These are phyloP conservation scores for Takashimella koratensis DNA, from an alignment of 1,284 basidiomycete genomes.

Conservation along the genomic window DNA sequence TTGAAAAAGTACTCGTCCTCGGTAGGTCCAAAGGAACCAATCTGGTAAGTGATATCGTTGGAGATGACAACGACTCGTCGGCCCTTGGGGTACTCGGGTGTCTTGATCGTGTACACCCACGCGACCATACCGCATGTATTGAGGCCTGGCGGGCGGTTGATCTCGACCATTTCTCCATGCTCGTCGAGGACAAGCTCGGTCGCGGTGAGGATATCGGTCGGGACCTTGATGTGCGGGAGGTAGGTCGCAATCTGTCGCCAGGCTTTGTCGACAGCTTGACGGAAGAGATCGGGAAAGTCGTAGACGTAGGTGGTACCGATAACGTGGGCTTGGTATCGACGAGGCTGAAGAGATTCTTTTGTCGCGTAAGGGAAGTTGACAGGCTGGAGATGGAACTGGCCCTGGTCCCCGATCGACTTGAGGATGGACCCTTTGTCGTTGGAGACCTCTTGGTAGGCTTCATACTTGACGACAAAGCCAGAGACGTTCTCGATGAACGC, in stretches of 20 bases:
- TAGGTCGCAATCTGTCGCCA: constrained; percentile 72
- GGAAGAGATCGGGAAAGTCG: constrained; percentile 98
- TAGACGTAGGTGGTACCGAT: constrained; percentile 98
- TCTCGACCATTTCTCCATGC: constrained; percentile 81
- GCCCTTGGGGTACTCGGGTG: constrained; percentile 89
- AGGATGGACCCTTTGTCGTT: constrained; percentile 94
- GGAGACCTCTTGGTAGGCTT: constrained; percentile 97
- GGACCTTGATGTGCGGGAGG: constrained; percentile 66
- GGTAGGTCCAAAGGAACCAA: constrained; percentile 92
- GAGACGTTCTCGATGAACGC: constrained; percentile 98
- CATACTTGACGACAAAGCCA: constrained; percentile 97
- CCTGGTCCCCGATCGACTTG: constrained; percentile 87
- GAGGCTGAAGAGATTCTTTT: constrained; percentile 97
- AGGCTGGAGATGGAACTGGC: constrained; percentile 87
- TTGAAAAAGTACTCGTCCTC: constrained; percentile 98
- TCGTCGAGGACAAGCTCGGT: constrained; percentile 93
- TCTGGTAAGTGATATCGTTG: constrained; percentile 99
- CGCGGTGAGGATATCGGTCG: constrained; percentile 74
- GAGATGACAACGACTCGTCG: constrained; percentile 86
- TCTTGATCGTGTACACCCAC: constrained; percentile 90
- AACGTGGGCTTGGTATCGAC: constrained; percentile 98
- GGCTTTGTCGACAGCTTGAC: constrained; percentile 89
- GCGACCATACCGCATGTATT: constrained; percentile 98
- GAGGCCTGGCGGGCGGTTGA: constrained; percentile 85
- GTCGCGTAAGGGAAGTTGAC: constrained; percentile 91